Base-by-base conservation (phyloP, 805 yeast species). In the Starmera pachycereana region DNA sequence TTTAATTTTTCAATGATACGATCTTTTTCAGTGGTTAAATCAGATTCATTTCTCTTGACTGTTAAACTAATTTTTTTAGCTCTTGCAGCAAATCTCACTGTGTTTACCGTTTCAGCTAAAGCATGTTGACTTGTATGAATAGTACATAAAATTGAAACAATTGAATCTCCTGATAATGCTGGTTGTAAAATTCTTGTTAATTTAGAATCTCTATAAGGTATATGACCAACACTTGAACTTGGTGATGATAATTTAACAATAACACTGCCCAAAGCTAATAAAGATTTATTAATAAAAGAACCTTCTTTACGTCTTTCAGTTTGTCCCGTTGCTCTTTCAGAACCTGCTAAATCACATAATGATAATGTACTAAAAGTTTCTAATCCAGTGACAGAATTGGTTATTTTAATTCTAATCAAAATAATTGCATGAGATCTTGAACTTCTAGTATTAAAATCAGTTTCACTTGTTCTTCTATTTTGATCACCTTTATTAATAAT, bases 321-420 rank as follows among this genome's bases (percentile, higher is more conserved):
- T 41, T 64, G 65, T 1, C 57, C 56, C 1, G 84, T 68, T 0
- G 94, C 95, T 39, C 83, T 72, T 61, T 90, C 98, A n/a, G 95
- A 83, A 27, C 98, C 98, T 0, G 98, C 98, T 53, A 90, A 71
- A 62, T 90, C 98, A 65, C 97, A 90, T 41, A 90, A 68, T 29
- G 90, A 85, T 29, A 90, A 72, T 0, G 87, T 78, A 30, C 88
- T 72, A 32, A 66, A 60, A 12, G 60, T 62, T 29, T 57, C 57
- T n/a, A 46, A 43, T 6, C 68, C 70, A 11, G 65, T 59, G 1
- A 52, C 46, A 11, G 63, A 40, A 55, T 72, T 73, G 2, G 68
- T 63, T 5, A 66, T 57, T 3, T 65, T 64, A 13, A 90, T 55
- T 42, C 77, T 66, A 16, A 92, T 69, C 56, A 84, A 78, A 8